phyloP scores from a whole-genome alignment of 192 early-diverging fungal genomes.

The Podila clonocystis region DNA sequence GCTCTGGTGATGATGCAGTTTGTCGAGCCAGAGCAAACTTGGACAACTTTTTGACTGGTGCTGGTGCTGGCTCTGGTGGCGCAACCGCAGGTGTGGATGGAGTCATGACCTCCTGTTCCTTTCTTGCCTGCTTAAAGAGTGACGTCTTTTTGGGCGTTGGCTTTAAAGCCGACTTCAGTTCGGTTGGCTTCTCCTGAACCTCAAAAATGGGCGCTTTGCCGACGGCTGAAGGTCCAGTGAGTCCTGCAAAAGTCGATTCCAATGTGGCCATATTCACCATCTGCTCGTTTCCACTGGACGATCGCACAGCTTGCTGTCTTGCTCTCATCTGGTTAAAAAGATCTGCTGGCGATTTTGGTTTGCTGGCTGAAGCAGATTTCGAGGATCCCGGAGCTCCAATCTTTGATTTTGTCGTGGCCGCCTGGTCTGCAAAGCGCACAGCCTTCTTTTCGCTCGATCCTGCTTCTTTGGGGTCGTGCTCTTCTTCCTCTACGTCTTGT shows the following conservation, averaged over 20 bases:
- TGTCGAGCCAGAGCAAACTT: conserved; percentile 35
- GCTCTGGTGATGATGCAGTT: conserved; percentile 14
- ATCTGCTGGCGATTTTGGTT: conserved; percentile 46
- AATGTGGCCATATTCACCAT: conserved; percentile 35
- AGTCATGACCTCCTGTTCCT: neutral
- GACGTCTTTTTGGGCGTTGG: conserved; percentile 31
- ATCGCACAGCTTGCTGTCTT: conserved; percentile 27
- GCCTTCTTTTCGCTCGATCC: conserved; percentile 8
- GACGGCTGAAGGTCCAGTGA: conserved; percentile 2
- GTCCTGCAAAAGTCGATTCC: conserved; percentile 26
- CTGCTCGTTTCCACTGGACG: conserved; percentile 4
- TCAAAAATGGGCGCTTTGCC: conserved; percentile 11
- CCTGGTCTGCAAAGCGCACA: conserved; percentile 46
- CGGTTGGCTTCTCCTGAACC: conserved; percentile 19
- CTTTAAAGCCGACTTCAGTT: conserved; percentile 32
- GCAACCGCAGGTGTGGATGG: neutral
- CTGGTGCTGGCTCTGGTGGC: neutral
- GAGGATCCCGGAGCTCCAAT: neutral
- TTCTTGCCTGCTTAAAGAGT: conserved; percentile 28
- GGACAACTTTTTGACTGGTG: conserved; percentile 31
- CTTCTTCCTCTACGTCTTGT: conserved; percentile 50
- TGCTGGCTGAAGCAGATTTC: neutral
- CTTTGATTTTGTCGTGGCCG: conserved; percentile 15
- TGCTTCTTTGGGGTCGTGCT: neutral
- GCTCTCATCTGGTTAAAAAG: conserved; percentile 33